Evolutionary conservation across 148 eudicot species (phyloP).

Genomic region (Simmondsia chinensis): DNA sequence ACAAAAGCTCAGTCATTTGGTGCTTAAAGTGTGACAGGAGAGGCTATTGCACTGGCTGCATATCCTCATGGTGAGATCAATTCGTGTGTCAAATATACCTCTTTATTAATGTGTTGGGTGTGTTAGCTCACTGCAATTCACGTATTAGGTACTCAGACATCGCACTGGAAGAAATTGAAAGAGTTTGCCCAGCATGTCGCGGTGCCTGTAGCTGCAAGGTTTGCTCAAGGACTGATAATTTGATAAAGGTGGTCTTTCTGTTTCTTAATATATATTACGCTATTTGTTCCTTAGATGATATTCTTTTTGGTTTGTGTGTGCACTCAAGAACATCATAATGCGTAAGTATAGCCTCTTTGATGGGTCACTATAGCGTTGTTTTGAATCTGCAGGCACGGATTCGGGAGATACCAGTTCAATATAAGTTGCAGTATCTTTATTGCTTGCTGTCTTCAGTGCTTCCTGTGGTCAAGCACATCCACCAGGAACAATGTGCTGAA

Average conservation of each 20-base stretch:
- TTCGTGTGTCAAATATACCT: slow-evolving; percentile 3
- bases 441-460: slow-evolving; percentile 80
- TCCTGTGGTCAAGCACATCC: slow-evolving; percentile 69
- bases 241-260: slow-evolving; percentile 54
- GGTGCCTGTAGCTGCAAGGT: slow-evolving; percentile 81
- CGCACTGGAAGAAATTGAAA: slow-evolving; percentile 60
- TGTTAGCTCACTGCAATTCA: slow-evolving; percentile 3
- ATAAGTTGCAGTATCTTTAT: slow-evolving; percentile 82
- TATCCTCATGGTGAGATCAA: slow-evolving; percentile 64
- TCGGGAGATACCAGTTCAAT: slow-evolving; percentile 64
- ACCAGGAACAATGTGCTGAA: slow-evolving; percentile 77
- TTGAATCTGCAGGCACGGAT: slow-evolving; percentile 53
- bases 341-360: no score
- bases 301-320: not conserved
- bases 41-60: slow-evolving; percentile 81
- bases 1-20: slow-evolving; percentile 43
- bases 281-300: not conserved
- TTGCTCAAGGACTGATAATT: slow-evolving; percentile 72
- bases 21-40: slow-evolving; percentile 86
- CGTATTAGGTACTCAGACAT: slow-evolving; percentile 61
- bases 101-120: not conserved
- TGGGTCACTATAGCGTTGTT: not conserved
- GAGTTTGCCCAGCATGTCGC: slow-evolving; percentile 92
- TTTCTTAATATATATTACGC: not conserved
- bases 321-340: no score